phyloP scores from a whole-genome alignment of 441 rosid genomes.

The Populus hybrid region DNA sequence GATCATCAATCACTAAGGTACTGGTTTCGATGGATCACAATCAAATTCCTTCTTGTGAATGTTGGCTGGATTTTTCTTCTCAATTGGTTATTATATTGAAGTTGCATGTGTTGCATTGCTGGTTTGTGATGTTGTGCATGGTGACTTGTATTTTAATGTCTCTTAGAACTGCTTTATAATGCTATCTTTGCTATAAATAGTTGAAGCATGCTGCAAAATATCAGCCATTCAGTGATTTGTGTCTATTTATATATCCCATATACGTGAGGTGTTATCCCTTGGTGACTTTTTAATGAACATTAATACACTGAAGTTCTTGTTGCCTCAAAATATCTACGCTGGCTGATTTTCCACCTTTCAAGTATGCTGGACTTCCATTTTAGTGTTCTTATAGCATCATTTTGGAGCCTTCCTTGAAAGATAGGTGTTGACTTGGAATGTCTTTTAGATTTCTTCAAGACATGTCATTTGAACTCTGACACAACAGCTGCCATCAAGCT shows the following conservation, averaged over 20 bases:
- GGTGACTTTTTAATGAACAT: not conserved
- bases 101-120: not conserved
- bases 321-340: not conserved
- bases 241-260: not conserved
- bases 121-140: not conserved
- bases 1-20: constrained; percentile 63
- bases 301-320: not conserved
- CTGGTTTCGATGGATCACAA: constrained; percentile 2
- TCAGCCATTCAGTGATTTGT: not conserved
- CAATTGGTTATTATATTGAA: not conserved
- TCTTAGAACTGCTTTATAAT: not conserved
- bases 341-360: not conserved
- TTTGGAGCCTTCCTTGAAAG: not conserved
- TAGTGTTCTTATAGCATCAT: not conserved
- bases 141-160: not conserved
- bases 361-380: not conserved
- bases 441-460: not conserved
- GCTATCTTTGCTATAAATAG: not conserved
- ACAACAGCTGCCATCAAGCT: not conserved
- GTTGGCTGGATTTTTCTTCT: not conserved
- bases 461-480: not conserved
- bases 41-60: not conserved
- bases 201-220: not conserved
- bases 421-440: not conserved
- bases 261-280: not conserved